Conservation (phyloP, 176 grass and related monocot genomes). For the Raddia distichophylla region DNA sequence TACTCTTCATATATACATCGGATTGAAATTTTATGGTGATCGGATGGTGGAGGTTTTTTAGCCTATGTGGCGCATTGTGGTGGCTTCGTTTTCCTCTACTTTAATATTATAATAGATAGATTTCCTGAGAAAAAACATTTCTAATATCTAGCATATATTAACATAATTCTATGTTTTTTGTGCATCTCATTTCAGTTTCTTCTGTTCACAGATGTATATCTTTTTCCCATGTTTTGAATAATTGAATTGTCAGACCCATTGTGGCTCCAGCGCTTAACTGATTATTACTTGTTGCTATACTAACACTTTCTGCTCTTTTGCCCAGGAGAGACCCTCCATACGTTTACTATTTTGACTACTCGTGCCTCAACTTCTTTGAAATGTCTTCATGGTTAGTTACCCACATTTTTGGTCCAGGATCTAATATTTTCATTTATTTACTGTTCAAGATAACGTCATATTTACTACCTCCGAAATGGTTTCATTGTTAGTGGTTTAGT, state of each 20-base stretch:
- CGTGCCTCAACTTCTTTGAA: constrained; percentile 61
- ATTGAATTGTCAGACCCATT: constrained; percentile 18
- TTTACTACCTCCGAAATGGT: constrained; percentile 51
- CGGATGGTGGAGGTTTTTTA: too few species aligned
- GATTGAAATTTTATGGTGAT: too few species aligned
- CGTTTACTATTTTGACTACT: constrained; percentile 85
- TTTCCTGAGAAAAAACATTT: too few species aligned
- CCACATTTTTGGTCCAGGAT: constrained; percentile 1
- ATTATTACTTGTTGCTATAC: constrained; percentile 13
- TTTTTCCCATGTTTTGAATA: background rate
- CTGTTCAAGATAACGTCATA: constrained; percentile 37
- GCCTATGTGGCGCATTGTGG: too few species aligned
- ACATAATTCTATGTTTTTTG: background rate
- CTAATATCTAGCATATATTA: background rate
- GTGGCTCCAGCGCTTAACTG: background rate
- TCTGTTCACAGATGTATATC: background rate
- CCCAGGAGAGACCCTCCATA: constrained; percentile 66
- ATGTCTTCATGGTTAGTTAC: constrained; percentile 84
- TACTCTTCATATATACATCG: too few species aligned
- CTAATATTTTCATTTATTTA: constrained; percentile 44
- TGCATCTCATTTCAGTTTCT: constrained; percentile 3
- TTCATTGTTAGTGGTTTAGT: constrained; percentile 39
- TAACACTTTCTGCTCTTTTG: constrained; percentile 36
- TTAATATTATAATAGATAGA: too few species aligned
- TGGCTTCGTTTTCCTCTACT: too few species aligned